Evolutionary conservation across 768 basidiomycete species (phyloP).

Genomic region (Pholiota conissans): DNA sequence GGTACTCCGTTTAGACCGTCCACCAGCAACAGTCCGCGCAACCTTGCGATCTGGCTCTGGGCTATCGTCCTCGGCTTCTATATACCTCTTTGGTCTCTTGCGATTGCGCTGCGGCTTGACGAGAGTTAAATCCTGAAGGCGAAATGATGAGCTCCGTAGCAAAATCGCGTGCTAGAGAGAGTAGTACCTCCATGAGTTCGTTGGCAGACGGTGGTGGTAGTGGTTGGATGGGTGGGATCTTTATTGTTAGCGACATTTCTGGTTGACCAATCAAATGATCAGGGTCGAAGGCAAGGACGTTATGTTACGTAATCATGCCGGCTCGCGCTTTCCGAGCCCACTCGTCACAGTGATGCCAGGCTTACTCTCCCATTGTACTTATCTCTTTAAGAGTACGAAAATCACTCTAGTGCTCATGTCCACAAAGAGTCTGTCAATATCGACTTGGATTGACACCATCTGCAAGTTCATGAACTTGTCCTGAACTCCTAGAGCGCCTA

Average conservation of each 20-base stretch:
- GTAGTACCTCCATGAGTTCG: conserved; percentile 22
- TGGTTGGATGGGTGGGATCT: conserved; percentile 18
- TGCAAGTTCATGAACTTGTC: no score
- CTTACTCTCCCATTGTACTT: no score
- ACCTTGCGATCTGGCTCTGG: conserved; percentile 8
- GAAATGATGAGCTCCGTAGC: conserved; percentile 2
- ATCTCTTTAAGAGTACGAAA: no score
- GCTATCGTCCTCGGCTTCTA: conserved; percentile 14
- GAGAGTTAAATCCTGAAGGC: neutral
- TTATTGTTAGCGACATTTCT: conserved; percentile 23
- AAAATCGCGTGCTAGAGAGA: neutral
- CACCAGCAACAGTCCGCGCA: conserved; percentile 1
- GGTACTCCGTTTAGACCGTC: conserved; percentile 6
- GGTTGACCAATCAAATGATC: neutral
- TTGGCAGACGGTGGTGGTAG: conserved; percentile 12
- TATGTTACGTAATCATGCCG: neutral
- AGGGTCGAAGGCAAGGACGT: neutral
- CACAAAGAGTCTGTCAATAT: no score
- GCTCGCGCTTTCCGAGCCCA: no score
- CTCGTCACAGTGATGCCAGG: no score
- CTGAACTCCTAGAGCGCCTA: no score
- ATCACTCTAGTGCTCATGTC: no score
- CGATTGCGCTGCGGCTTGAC: conserved; percentile 18
- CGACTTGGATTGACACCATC: no score
- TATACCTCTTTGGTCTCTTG: conserved; percentile 19